Base-by-base conservation (phyloP, 345 rosid species). In the Luvunga scandens region DNA sequence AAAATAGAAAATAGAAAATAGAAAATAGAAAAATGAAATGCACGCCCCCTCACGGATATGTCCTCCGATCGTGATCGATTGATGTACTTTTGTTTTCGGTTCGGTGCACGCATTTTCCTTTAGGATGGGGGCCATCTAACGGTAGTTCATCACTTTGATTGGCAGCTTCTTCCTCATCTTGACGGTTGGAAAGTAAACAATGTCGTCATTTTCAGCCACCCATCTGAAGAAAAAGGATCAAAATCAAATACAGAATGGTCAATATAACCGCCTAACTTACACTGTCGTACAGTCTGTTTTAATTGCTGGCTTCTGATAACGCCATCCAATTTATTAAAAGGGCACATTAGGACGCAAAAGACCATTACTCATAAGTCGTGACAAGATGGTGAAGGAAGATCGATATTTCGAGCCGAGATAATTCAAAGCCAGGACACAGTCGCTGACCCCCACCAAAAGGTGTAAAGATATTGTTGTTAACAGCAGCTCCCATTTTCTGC, bases 391-490 rank as follows among this genome's bases (percentile, higher is more conserved):
- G 98, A 75, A 96, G 97, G 83, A 96, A 96, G 83, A 96, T 85
- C 16, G 98, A 83, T 61, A 94, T 87, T 86, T 96, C 98, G 7
- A 94, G 98, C 80, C 94, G 93, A 9, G 99, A 92, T 36, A 96
- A 86, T 71, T 96, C 99, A 66, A 91, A 68, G 60, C 99, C 99
- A 77, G 99, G 99, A 80, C 99, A 96, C 14, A 96, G 88, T 83
- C 99, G 88, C 61, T 94, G 99, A n/a, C 99, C 99, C 16, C 99
- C 99, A 57, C 99, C 99, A 85, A 96, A 96, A 5, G 99, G 98
- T 33, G 99, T 94, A 77, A 89, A 96, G 87, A 83, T 81, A 31
- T 72, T 92, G 83, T 88, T 95, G 68, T 84, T 87, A 18, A 76
- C 83, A 25, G 76, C 83, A 69, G 80, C 83, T 78, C 85, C 93